phyloP scores from a whole-genome alignment of 805 yeast species.

The Scheffersomyces stipitis region DNA sequence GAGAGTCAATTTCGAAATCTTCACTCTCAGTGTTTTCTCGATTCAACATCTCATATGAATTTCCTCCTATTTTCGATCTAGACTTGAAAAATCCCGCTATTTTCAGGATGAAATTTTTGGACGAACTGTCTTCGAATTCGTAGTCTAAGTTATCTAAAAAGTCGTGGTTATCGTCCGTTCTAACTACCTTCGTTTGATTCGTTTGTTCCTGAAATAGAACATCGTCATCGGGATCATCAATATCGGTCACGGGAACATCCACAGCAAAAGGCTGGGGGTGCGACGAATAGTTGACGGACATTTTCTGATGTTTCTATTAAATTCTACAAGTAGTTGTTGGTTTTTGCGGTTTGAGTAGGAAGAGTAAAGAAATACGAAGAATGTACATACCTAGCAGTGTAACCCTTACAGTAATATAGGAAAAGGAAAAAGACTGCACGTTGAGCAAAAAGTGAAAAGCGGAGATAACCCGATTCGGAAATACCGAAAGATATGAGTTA shows the following conservation, averaged over 20 bases:
- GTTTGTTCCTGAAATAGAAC: conserved; percentile 20
- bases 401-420: no score
- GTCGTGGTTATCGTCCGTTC: conserved; percentile 2
- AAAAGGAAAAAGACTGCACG: no score
- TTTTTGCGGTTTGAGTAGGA: no score
- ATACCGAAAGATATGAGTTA: no score
- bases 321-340: no score
- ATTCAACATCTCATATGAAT: conserved; percentile 10
- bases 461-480: no score
- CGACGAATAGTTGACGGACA: conserved; percentile 18
- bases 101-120: conserved; percentile 5
- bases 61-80: neutral
- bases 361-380: no score
- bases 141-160: conserved; percentile 25
- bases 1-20: conserved; percentile 5
- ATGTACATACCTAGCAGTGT: no score
- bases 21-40: neutral
- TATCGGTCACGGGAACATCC: conserved; percentile 57
- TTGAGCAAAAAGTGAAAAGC: no score
- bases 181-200: neutral
- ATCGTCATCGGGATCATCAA: conserved; percentile 47
- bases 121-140: conserved; percentile 11
- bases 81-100: neutral
- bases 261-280: conserved; percentile 31
- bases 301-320: no score